Evolutionary conservation across 768 basidiomycete species (phyloP).

Genomic region (Coprinopsis sp.): DNA sequence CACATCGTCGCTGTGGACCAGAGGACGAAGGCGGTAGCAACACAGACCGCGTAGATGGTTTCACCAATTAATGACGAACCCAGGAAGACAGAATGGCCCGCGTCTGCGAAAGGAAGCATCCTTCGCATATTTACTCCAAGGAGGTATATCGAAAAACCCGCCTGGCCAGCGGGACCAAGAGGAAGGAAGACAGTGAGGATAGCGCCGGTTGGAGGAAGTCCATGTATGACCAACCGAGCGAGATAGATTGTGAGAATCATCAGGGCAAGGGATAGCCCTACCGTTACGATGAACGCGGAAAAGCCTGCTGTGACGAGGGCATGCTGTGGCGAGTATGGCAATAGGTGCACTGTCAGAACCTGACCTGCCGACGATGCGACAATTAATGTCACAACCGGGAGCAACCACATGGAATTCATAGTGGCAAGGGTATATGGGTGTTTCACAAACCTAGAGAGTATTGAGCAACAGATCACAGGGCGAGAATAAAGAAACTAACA

Average conservation of each 20-base stretch:
- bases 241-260: slow-evolving; percentile 68
- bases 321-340: slow-evolving; percentile 36
- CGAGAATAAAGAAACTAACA: slow-evolving; percentile 43
- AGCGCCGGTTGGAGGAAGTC: slow-evolving; percentile 41
- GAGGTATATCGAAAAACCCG: slow-evolving; percentile 51
- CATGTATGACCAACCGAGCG: slow-evolving; percentile 51
- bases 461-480: neutral
- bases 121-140: slow-evolving; percentile 46
- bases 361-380: slow-evolving; percentile 69
- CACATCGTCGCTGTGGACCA: slow-evolving; percentile 66
- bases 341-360: slow-evolving; percentile 47
- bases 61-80: slow-evolving; percentile 23
- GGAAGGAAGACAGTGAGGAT: slow-evolving; percentile 68
- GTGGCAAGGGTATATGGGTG: slow-evolving; percentile 51
- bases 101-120: slow-evolving; percentile 27
- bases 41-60: slow-evolving; percentile 40
- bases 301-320: slow-evolving; percentile 53
- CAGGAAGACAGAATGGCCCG: slow-evolving; percentile 33
- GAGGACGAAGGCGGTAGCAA: slow-evolving; percentile 45
- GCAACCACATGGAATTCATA: slow-evolving; percentile 65
- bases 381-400: slow-evolving; percentile 70
- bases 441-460: slow-evolving; percentile 42
- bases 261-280: slow-evolving; percentile 55
- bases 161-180: slow-evolving; percentile 68
- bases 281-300: slow-evolving; percentile 50